Percentiles rank a stretch among this genome's conserved stretches.
phyloP scores from a whole-genome alignment of 805 yeast genomes.

The Metschnikowia gruessii region DNA sequence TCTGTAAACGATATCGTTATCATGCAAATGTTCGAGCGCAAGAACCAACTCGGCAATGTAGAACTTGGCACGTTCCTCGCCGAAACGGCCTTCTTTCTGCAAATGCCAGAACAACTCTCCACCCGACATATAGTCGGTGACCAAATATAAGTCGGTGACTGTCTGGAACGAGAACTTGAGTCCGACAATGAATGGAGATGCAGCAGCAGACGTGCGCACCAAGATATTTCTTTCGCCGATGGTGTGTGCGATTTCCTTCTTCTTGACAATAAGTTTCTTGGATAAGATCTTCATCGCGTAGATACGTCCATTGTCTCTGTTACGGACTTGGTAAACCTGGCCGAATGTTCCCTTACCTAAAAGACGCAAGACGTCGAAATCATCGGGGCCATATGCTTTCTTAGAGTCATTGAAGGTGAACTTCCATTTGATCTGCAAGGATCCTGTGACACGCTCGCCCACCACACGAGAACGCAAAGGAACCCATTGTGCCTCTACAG shows the following conservation, averaged over 20 bases:
- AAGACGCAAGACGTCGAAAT: conserved; percentile 86
- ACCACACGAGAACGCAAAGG: conserved; percentile 66
- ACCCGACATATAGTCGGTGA: conserved; percentile 97
- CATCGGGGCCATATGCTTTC: conserved; percentile 87
- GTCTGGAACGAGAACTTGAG: conserved; percentile 96
- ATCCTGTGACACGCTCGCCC: conserved; percentile 77
- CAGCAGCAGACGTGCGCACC: conserved; percentile 86
- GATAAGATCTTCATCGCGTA: conserved; percentile 97
- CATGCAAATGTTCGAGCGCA: conserved; percentile 92
- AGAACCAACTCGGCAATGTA: conserved; percentile 94
- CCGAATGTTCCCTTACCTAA: conserved; percentile 98
- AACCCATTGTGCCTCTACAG: conserved; percentile 65
- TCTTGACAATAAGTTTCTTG: conserved; percentile 91
- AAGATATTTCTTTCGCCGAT: conserved; percentile 94
- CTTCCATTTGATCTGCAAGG: conserved; percentile 70
- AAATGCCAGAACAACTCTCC: conserved; percentile 97
- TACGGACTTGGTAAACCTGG: conserved; percentile 93
- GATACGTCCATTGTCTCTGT: conserved; percentile 82
- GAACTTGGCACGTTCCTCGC: conserved; percentile 92
- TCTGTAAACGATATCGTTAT: conserved; percentile 92
- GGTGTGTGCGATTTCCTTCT: conserved; percentile 97
- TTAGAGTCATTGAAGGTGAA: conserved; percentile 63
- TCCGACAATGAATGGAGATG: conserved; percentile 92
- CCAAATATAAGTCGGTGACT: conserved; percentile 84
- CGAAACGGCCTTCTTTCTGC: conserved; percentile 92